These are phyloP conservation scores for Kazachstania africana DNA, from an alignment of 805 yeast genomes.

Conservation along the genomic window DNA sequence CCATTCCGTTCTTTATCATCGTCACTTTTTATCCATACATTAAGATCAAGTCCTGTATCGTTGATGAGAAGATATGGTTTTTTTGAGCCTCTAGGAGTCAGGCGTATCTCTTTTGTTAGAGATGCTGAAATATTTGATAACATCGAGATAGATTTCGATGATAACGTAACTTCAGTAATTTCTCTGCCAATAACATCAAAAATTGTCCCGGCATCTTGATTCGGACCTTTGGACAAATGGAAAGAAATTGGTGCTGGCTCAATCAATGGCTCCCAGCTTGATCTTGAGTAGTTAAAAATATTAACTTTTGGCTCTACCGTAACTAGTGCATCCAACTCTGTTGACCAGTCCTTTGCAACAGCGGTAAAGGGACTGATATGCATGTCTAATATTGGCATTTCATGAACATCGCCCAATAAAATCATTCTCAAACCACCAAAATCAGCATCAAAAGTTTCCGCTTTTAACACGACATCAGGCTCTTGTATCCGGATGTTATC, in stretches of 20 bases:
- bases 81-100: slow-evolving; percentile 62
- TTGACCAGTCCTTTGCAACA: slow-evolving; percentile 73
- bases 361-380: slow-evolving; percentile 57
- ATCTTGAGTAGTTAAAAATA: slow-evolving; percentile 76
- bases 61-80: slow-evolving; percentile 74
- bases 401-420: slow-evolving; percentile 82
- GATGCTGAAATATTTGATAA: slow-evolving; percentile 55
- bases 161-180: slow-evolving; percentile 66
- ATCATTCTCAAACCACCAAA: slow-evolving; percentile 73
- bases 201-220: slow-evolving; percentile 36
- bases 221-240: slow-evolving; percentile 42
- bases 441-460: slow-evolving; percentile 55
- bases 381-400: slow-evolving; percentile 76
- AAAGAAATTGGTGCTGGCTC: slow-evolving; percentile 79
- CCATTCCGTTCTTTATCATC: slow-evolving; percentile 15
- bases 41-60: slow-evolving; percentile 75
- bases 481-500: slow-evolving; percentile 6
- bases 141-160: slow-evolving; percentile 71
- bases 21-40: slow-evolving; percentile 64
- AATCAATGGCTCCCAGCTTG: slow-evolving; percentile 89
- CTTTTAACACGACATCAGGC: slow-evolving; percentile 39
- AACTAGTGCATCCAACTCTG: slow-evolving; percentile 61
- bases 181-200: slow-evolving; percentile 68
- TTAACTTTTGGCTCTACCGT: slow-evolving; percentile 57
- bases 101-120: slow-evolving; percentile 39